phyloP scores from a whole-genome alignment of 495 filamentous ascomycete genomes.

The Penicillium goetzii region DNA sequence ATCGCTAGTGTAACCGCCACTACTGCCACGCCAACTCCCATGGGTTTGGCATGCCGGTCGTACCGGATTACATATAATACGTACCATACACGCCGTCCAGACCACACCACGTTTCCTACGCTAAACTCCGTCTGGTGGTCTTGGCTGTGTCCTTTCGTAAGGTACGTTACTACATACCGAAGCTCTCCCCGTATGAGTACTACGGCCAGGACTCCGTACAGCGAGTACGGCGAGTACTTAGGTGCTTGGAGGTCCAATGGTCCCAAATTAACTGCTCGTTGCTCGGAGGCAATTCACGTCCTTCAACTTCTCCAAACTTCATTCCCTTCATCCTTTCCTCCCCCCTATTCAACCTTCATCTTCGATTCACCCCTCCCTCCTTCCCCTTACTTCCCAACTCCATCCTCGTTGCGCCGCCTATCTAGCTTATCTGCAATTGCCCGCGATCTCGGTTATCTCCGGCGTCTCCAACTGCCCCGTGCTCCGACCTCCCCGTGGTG shows the following conservation, averaged over 20 bases:
- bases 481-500: conserved; percentile 11
- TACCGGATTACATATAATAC: neutral
- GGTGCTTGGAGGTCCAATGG: conserved; percentile 8
- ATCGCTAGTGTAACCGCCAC: conserved; percentile 12
- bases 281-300: conserved; percentile 27
- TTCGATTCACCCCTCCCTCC: conserved; percentile 16
- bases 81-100: neutral
- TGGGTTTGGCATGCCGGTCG: neutral
- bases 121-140: conserved; percentile 3
- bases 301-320: conserved; percentile 16
- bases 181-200: conserved; percentile 1
- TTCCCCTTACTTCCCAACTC: conserved; percentile 9
- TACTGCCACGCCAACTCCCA: conserved; percentile 28
- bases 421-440: conserved; percentile 38
- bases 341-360: conserved; percentile 11
- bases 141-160: neutral
- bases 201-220: conserved; percentile 1
- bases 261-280: neutral
- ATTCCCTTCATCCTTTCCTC: neutral
- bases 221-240: conserved; percentile 14
- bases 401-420: conserved; percentile 4
- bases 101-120: conserved; percentile 5
- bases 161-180: neutral
- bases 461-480: conserved; percentile 34
- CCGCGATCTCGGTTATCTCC: conserved; percentile 45